Evolutionary conservation across 441 rosid genomes (phyloP).

Genomic region (Pelargonium australe): DNA sequence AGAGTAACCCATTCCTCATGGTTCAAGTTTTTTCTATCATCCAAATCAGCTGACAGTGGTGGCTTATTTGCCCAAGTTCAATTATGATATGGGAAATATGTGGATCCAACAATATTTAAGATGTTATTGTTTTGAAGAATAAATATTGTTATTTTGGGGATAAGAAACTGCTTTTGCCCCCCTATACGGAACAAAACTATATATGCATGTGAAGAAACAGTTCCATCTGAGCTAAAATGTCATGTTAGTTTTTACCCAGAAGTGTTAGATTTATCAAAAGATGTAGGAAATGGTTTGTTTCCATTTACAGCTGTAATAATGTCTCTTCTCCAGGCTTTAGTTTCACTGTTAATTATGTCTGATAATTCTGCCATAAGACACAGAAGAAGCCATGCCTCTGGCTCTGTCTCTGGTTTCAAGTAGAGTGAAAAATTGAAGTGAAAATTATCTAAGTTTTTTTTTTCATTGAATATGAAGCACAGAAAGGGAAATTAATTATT

Average conservation of each 20-base stretch:
- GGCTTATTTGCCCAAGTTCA: not conserved
- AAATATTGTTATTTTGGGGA: no score
- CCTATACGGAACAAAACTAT: not conserved
- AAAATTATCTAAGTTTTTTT: not conserved
- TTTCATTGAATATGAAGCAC: not conserved
- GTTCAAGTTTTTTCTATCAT: not conserved
- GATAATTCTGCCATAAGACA: not conserved
- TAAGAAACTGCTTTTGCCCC: no score
- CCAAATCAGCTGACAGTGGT: slow-evolving; percentile 6
- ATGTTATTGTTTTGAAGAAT: no score
- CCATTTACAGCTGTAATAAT: not conserved
- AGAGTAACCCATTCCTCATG: no score
- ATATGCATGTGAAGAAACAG: slow-evolving; percentile 5
- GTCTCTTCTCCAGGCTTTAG: slow-evolving; percentile 6
- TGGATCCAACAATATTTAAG: no score
- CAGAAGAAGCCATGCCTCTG: slow-evolving; percentile 32
- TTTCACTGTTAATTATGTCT: not conserved
- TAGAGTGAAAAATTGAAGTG: slow-evolving; percentile 26
- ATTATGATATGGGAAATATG: no score
- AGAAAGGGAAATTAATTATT: slow-evolving; percentile 13
- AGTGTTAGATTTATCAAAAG: not conserved
- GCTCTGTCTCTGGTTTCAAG: slow-evolving; percentile 19
- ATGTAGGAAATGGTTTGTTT: slow-evolving; percentile 1
- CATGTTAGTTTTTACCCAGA: not conserved
- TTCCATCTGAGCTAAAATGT: not conserved